These are phyloP conservation scores for Lasiodiplodia gonubiensis DNA, from an alignment of 2,329 filamentous ascomycete species.

Conservation along the genomic window DNA sequence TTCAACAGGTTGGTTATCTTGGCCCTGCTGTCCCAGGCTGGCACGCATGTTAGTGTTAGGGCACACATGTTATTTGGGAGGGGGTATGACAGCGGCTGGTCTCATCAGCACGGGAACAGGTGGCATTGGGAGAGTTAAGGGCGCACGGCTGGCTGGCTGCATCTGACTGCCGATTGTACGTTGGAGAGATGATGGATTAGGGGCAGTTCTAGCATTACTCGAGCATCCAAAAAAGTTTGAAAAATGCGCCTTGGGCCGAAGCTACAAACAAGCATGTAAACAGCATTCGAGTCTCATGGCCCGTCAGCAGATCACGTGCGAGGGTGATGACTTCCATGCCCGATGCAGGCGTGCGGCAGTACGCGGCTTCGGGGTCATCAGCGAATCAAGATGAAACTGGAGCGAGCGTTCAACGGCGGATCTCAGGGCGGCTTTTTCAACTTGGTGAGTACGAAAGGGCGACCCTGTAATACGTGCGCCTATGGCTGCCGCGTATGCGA, in stretches of 20 bases:
- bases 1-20: slow-evolving; percentile 16
- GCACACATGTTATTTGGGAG: slow-evolving; percentile 18
- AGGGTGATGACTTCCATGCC: neutral
- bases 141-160: slow-evolving; percentile 20
- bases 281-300: no score
- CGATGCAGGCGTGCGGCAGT: neutral
- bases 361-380: neutral
- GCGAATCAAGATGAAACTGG: slow-evolving; percentile 16
- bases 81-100: neutral
- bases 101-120: neutral
- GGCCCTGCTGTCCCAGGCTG: slow-evolving; percentile 13
- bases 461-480: slow-evolving; percentile 3
- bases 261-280: neutral
- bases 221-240: slow-evolving; percentile 24
- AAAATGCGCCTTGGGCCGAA: slow-evolving; percentile 10
- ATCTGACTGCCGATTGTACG: slow-evolving; percentile 23
- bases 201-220: slow-evolving; percentile 23
- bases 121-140: slow-evolving; percentile 19
- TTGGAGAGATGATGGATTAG: slow-evolving; percentile 9
- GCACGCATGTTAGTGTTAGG: slow-evolving; percentile 22
- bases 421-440: neutral
- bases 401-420: neutral
- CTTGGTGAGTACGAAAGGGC: slow-evolving; percentile 6
- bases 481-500: slow-evolving; percentile 4
- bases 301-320: neutral